phyloP scores from a whole-genome alignment of 768 basidiomycete genomes.

The Auriscalpium orientale region DNA sequence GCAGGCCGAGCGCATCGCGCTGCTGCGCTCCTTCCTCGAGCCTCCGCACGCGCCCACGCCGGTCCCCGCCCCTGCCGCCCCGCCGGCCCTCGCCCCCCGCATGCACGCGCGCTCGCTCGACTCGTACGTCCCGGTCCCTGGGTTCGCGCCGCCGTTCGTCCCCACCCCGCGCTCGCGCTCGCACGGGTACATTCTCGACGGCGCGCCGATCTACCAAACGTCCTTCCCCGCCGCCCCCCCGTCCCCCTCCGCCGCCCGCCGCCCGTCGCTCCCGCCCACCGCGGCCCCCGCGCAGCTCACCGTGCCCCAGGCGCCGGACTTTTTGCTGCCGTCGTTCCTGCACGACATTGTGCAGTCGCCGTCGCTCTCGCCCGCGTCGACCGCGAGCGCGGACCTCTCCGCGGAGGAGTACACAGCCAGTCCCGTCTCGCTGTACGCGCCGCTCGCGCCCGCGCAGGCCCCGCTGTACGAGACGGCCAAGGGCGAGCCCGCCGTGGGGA shows the following conservation, averaged over 20 bases:
- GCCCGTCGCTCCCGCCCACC: slow-evolving; percentile 16
- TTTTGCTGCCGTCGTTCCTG: slow-evolving; percentile 50
- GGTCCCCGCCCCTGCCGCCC: slow-evolving; percentile 12
- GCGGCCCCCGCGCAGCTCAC: slow-evolving; percentile 38
- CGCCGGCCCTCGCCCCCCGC: slow-evolving; percentile 3
- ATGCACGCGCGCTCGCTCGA: neutral
- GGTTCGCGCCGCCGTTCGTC: neutral
- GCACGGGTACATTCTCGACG: slow-evolving; percentile 39
- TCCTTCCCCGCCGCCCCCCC: slow-evolving; percentile 29
- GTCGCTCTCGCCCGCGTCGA: slow-evolving; percentile 44
- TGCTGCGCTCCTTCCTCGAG: slow-evolving; percentile 63
- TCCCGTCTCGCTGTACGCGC: slow-evolving; percentile 7
- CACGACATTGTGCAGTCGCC: slow-evolving; percentile 68
- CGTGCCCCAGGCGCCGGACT: no score
- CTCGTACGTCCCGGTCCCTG: neutral
- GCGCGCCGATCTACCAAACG: slow-evolving; percentile 66
- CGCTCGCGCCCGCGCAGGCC: neutral
- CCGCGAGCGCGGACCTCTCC: slow-evolving; percentile 58
- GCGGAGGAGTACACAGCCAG: slow-evolving; percentile 41
- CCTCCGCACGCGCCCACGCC: slow-evolving; percentile 34
- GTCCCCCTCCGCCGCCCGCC: slow-evolving; percentile 27
- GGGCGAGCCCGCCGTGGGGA: slow-evolving; percentile 23
- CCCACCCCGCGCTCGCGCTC: slow-evolving; percentile 6
- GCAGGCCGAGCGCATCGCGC: slow-evolving; percentile 76
- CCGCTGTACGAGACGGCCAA: slow-evolving; percentile 6